Conservation (phyloP, 495 filamentous ascomycete species). For the Parathielavia appendiculata region DNA sequence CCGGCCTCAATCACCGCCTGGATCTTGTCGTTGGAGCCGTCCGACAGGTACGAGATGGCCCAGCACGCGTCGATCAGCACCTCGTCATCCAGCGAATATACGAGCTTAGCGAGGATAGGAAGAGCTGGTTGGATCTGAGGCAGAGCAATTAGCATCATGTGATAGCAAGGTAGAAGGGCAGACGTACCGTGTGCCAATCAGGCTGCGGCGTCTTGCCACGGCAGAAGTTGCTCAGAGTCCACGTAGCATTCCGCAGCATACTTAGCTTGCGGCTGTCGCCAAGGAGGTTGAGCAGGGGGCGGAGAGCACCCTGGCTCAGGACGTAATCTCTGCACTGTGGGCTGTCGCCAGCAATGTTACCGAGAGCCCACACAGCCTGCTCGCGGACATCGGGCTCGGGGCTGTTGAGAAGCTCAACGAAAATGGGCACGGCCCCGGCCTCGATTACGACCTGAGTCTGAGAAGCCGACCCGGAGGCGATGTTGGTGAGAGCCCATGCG, state of each 20-base stretch:
- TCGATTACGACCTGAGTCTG: constrained; percentile 99
- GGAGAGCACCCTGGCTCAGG: constrained; percentile 79
- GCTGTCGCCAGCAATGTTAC: constrained; percentile 99
- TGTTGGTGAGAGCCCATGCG: constrained; percentile 99
- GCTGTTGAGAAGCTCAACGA: constrained; percentile 90
- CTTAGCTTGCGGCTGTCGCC: constrained; percentile 98
- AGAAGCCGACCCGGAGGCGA: constrained; percentile 92
- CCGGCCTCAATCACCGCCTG: constrained; percentile 98
- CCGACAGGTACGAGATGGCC: constrained; percentile 99
- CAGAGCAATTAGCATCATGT: constrained; percentile 19
- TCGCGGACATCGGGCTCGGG: constrained; percentile 97
- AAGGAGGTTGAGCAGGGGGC: constrained; percentile 79
- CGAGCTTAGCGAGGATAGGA: constrained; percentile 93
- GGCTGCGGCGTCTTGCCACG: constrained; percentile 99
- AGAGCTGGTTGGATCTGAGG: constrained; percentile 89
- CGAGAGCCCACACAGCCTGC: constrained; percentile 97
- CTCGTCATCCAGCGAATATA: constrained; percentile 97
- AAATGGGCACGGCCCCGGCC: constrained; percentile 96
- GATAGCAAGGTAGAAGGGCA: constrained; percentile 1
- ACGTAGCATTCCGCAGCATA: constrained; percentile 98
- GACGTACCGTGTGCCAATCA: constrained; percentile 88
- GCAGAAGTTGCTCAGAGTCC: constrained; percentile 99
- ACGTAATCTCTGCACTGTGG: constrained; percentile 96
- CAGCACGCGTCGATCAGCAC: constrained; percentile 99
- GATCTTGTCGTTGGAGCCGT: constrained; percentile 98